Conservation (phyloP, 2,329 filamentous ascomycete genomes). For the Monosporascus sp. region DNA sequence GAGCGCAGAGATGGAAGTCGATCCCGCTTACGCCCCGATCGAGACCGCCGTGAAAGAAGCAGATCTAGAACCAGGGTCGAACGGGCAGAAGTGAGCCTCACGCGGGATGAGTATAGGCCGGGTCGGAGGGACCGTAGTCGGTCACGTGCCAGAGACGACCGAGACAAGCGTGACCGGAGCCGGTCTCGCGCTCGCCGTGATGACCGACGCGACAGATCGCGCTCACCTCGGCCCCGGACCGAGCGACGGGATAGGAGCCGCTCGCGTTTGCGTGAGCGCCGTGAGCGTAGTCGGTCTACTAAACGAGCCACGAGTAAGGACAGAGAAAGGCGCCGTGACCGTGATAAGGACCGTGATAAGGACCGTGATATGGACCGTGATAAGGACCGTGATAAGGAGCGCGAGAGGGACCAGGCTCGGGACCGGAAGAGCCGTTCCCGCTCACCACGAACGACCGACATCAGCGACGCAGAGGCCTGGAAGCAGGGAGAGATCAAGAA, state of each 20-base stretch:
- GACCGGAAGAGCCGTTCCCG: conserved; percentile 36
- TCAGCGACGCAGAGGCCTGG: conserved; percentile 42
- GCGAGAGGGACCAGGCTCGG: conserved; percentile 12
- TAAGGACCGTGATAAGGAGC: conserved; percentile 14
- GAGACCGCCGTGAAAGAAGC: conserved; percentile 18
- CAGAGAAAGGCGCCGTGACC: conserved; percentile 10
- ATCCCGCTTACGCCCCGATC: conserved; percentile 19
- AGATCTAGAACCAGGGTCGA: conserved; percentile 17
- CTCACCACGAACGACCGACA: conserved; percentile 37
- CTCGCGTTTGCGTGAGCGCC: conserved; percentile 16
- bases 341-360: conserved; percentile 9
- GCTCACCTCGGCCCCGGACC: conserved; percentile 23
- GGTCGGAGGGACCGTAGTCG: conserved; percentile 23
- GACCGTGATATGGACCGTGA: conserved; percentile 12
- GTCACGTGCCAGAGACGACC: conserved; percentile 23
- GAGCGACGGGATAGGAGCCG: conserved; percentile 25
- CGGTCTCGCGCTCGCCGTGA: conserved; percentile 19
- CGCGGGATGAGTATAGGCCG: conserved; percentile 24
- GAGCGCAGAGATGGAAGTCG: conserved; percentile 24
- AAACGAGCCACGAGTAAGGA: conserved; percentile 16
- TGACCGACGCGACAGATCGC: conserved; percentile 23
- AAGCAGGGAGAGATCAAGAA: conserved; percentile 58
- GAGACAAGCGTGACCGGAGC: conserved; percentile 24
- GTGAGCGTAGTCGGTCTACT: conserved; percentile 16
- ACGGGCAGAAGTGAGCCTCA: conserved; percentile 21